Percentiles rank a stretch among this genome's conserved stretches.
These are phyloP conservation scores for Myochromella boudieri DNA, from an alignment of 768 basidiomycete species.

Conservation along the genomic window DNA sequence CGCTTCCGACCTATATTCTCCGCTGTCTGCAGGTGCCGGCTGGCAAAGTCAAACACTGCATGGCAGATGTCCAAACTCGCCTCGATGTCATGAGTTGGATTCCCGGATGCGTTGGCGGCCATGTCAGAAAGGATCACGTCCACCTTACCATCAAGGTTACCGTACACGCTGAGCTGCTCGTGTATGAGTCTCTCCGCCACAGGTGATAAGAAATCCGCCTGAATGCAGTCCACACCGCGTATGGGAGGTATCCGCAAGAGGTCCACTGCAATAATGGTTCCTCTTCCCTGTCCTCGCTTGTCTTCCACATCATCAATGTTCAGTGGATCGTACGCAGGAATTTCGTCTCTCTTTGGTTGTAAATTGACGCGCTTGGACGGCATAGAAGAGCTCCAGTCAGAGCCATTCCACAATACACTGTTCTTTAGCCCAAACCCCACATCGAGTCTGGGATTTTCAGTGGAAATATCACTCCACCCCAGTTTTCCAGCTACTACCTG, in stretches of 20 bases:
- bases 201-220: conserved; percentile 73
- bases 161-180: conserved; percentile 24
- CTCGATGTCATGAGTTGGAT: conserved; percentile 60
- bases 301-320: conserved; percentile 33
- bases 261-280: conserved; percentile 75
- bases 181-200: conserved; percentile 45
- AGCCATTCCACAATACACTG: neutral
- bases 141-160: conserved; percentile 40
- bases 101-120: conserved; percentile 80
- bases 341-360: conserved; percentile 4
- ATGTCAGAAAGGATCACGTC: conserved; percentile 90
- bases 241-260: conserved; percentile 68
- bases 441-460: neutral
- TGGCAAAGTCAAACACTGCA: conserved; percentile 69
- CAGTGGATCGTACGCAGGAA: conserved; percentile 36
- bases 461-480: conserved; percentile 40
- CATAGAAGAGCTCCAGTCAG: conserved; percentile 2
- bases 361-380: too few species aligned
- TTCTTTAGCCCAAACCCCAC: conserved; percentile 1
- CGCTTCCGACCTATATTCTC: conserved; percentile 36
- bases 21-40: conserved; percentile 48
- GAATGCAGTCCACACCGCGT: conserved; percentile 70
- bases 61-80: conserved; percentile 69
- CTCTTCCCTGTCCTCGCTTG: neutral
- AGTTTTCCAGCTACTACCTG: conserved; percentile 73